Evolutionary conservation across 2,329 filamentous ascomycete genomes (phyloP), one percentile per base, ranked within the genome.

Genomic region (Diaporthe humulicola): DNA sequence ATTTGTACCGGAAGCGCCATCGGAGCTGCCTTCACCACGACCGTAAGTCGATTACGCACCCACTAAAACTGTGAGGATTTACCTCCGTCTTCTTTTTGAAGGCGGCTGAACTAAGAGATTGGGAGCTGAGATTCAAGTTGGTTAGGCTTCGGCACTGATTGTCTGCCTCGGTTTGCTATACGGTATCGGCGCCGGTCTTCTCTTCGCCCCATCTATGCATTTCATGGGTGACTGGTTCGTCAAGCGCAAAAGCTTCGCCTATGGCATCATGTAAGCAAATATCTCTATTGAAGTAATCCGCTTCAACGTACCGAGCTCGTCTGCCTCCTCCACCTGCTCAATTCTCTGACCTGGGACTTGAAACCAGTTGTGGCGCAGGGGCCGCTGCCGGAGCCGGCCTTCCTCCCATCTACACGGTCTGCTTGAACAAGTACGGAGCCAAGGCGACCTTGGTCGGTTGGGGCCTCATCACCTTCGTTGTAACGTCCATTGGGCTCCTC

Each of bases 221-320:
- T 58, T 58, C 54, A 58, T 58, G 54, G 54, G 54, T 58, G 54
- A 58, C 28, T 58, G 54, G 54, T 58, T 58, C 15, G 54, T 58
- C 28, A 58, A 58, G 54, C 54, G 54, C 54, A 58, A 58, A 36
- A 58, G 54, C 33, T 58, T 58, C 28, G 54, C 54, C 54, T 58
- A 58, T 12, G 54, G 54, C 10, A 58, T 58, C 19, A 58, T 58
- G 54, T 58, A 22, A 58, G 54, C 54, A 58, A 33, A 7, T 19
- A 30, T 58, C 28, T 25, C 25, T 58, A 36, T 33, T 22, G 25
- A 30, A 30, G 33, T 58, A n/a, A n/a, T n/a, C n/a, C n/a, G n/a
- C n/a, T n/a, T n/a, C n/a, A n/a, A n/a, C n/a, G n/a, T n/a, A n/a
- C n/a, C n/a, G n/a, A n/a, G n/a, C n/a, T n/a, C 33, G 42, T 48